Base-by-base conservation (phyloP, 305 asterid species). In the Fraxinus platypoda region DNA sequence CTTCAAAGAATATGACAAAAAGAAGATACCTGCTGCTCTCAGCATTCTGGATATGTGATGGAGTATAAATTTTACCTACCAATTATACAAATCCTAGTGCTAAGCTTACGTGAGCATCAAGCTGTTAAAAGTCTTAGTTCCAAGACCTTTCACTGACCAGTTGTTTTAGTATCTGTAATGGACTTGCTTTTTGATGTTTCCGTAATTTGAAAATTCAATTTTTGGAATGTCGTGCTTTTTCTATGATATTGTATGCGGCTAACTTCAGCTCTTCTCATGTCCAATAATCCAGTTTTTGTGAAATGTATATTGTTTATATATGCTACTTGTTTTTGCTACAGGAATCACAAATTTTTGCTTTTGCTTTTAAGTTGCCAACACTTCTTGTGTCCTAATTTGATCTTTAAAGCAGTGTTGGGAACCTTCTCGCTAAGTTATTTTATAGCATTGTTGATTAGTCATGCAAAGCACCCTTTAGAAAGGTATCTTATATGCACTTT, bases 1-100 rank as follows among this genome's bases (percentile, higher is more conserved):
- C 81, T 46, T 23, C 25, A 33, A 76, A 15, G 82, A 76, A 71
- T 76, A 52, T 62, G 82, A 81, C 84, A 84, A 84, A 77, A 38
- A n/a, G 71, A 75, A 41, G 77, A 75, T 77, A 49, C 59, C 13
- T 66, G 81, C 31, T 72, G 75, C 86, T 41, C 78, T 26, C 71
- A 37, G 59, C 64, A 59, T 30, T 37, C 37, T 25, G 37, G 59
- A 73, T 70, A 30, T 17, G 25, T n/a, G 25, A 35, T 13, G 75
- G 52, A 62, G 74, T 33, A 15, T 80, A 57, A 23, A 35, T 34
- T 72, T 82, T 28, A 68, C 78, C 62, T 82, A 70, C 85, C 79
- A 72, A 57, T 26, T 57, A n/a, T 26, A 54, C n/a, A 71, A 78
- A 75, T 72, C 43, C 37, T 35, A 75, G 5, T 46, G 8, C 77